Conservation (phyloP, 106 monocot species). For the Vanilla planifolia region DNA sequence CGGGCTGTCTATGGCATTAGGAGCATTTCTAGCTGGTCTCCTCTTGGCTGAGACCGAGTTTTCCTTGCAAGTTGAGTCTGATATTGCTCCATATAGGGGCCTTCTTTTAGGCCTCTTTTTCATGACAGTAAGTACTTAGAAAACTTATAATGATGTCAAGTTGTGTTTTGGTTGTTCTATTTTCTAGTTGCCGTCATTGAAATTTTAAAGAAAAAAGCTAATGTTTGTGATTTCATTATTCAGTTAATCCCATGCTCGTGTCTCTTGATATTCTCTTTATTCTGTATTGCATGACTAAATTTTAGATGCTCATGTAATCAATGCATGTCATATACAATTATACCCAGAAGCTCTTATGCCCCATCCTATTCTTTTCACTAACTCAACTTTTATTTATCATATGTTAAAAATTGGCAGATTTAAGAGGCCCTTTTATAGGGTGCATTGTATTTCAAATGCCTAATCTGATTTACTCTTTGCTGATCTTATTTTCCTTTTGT, state of each 20-base stretch:
- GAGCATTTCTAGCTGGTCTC: constrained; percentile 98
- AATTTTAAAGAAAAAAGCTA: not conserved
- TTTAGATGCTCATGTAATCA: too few relatives aligned
- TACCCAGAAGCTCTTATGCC: too few relatives aligned
- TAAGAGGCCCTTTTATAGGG: too few relatives aligned
- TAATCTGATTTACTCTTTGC: too few relatives aligned
- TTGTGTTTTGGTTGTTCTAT: not conserved
- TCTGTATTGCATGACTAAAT: too few relatives aligned
- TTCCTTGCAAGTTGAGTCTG: constrained; percentile 98
- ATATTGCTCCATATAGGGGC: constrained; percentile 98
- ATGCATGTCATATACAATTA: too few relatives aligned
- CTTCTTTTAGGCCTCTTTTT: constrained; percentile 96
- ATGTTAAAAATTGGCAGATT: too few relatives aligned
- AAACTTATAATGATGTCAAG: not conserved
- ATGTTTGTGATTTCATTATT: not conserved
- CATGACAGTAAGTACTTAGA: constrained; percentile 82
- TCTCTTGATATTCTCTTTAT: not conserved
- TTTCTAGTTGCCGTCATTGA: not conserved
- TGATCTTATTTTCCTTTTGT: too few relatives aligned
- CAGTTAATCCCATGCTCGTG: not conserved
- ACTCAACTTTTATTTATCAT: too few relatives aligned
- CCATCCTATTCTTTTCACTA: too few relatives aligned
- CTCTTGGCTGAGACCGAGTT: constrained; percentile 98
- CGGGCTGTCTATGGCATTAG: constrained; percentile 96
- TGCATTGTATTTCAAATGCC: too few relatives aligned